Base-by-base conservation (phyloP, 2,329 filamentous ascomycete species). In the Ophiostoma quercus region DNA sequence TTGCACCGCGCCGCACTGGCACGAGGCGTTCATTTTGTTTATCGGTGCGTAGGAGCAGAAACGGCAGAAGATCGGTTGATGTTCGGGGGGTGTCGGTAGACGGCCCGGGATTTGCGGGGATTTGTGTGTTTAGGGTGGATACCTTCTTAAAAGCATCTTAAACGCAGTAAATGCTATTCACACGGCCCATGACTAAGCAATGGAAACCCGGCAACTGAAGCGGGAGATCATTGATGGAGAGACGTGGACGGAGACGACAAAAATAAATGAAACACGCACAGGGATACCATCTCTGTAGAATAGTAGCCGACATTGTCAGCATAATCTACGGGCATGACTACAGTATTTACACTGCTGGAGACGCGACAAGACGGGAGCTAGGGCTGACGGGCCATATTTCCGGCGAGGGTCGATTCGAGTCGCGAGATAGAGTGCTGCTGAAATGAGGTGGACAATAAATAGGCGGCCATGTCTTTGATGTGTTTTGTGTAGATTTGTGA, bases 1-100 rank as follows among this genome's bases (percentile, higher is more conserved):
- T 51, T 76, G 75, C 68, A 91, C 83, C 19, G 83, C 79, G 68
- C 87, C 86, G 80, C 90, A 92, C 77, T 90, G 87, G 76, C 89
- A 91, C 68, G 80, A 79, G 37, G 82, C 85, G 69, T 88, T 82
- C 87, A 88, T 88, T 37, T 14, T 51, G 39, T 32, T 34, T 1
- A 34, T 34, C 19, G 9, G 37, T 4, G 22, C n/a, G 9, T n/a
- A 1, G 22, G 39, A 12, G 16, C 60, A 3, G 22, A 2, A 34
- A n/a, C 47, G 51, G 51, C 51, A 57, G 51, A 57, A 57, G 51
- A 25, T 57, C 51, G 51, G 51, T 57, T 57, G 51, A 57, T 57
- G 51, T 57, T 57, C 51, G 51, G 51, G n/a, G 51, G n/a, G n/a
- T 57, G 25, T 57, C 51, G 51, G 51, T 22, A 57, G 19, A 57